Percentiles rank a stretch among this genome's conserved stretches.
Evolutionary conservation across 1,284 basidiomycete species (phyloP).

Genomic region (Omphalotus olearius): DNA sequence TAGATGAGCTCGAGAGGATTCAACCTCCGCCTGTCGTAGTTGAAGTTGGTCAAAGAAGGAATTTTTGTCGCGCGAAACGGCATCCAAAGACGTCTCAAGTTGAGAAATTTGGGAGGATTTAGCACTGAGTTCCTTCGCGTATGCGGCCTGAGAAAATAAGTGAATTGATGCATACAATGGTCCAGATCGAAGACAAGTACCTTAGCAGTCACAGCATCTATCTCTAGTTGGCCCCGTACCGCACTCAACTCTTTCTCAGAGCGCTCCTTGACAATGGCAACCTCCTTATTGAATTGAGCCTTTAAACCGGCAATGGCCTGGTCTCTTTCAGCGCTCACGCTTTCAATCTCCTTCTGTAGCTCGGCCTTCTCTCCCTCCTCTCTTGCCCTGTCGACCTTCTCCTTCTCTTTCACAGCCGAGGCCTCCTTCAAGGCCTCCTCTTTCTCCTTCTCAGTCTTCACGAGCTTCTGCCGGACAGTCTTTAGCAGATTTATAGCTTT

Average conservation of each 20-base stretch:
- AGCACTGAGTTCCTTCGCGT: constrained; percentile 62
- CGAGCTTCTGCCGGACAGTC: constrained; percentile 87
- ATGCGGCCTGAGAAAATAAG: constrained; percentile 48
- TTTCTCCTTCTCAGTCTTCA: constrained; percentile 89
- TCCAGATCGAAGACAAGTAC: constrained; percentile 33
- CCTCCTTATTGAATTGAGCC: constrained; percentile 76
- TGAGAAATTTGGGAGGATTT: constrained; percentile 63
- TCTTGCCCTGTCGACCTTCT: constrained; percentile 59
- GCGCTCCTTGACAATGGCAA: constrained; percentile 55
- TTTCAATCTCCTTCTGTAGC: constrained; percentile 58
- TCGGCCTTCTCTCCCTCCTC: constrained; percentile 57
- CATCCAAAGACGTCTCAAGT: constrained; percentile 68
- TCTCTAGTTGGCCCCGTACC: constrained; percentile 69
- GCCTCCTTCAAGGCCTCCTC: constrained; percentile 71
- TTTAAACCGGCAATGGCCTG: constrained; percentile 61
- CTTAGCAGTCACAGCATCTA: constrained; percentile 73
- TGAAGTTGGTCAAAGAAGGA: constrained; percentile 81
- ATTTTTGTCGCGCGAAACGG: constrained; percentile 69
- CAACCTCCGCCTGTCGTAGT: constrained; percentile 81
- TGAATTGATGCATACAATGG: not conserved
- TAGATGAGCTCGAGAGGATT: constrained; percentile 71
- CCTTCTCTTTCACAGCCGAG: constrained; percentile 48
- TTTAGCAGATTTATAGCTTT: constrained; percentile 90
- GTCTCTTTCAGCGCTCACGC: constrained; percentile 63
- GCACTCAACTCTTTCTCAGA: constrained; percentile 71